Percentiles rank a stretch among this genome's conserved stretches.
These are phyloP conservation scores for Pulicaria dysenterica DNA, from an alignment of 129 eudicot species.

Conservation along the genomic window DNA sequence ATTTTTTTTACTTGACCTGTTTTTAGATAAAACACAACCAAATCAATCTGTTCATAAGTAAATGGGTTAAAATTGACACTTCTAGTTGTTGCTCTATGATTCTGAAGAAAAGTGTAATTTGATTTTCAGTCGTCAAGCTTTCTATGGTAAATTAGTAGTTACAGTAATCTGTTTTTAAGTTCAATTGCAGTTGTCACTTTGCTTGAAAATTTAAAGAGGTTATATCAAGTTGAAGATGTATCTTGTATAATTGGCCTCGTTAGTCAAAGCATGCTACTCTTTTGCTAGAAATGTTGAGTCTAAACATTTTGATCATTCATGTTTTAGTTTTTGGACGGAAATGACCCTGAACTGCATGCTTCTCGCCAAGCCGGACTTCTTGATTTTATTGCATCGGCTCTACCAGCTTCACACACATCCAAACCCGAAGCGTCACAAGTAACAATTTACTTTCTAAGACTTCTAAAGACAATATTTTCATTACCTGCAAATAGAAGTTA, in stretches of 20 bases:
- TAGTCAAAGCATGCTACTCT: background rate
- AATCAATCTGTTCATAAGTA: background rate
- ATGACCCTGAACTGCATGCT: slow-evolving; percentile 88
- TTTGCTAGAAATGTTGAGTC: background rate
- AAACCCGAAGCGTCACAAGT: slow-evolving; percentile 98
- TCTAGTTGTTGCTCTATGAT: background rate
- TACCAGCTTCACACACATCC: slow-evolving; percentile 94
- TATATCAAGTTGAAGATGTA: background rate
- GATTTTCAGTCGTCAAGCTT: background rate
- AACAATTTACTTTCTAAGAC: slow-evolving; percentile 78
- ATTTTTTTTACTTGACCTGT: background rate
- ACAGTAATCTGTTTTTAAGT: background rate
- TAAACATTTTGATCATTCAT: slow-evolving; percentile 22
- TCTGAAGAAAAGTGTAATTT: background rate
- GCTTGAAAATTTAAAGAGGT: background rate
- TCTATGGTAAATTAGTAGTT: background rate
- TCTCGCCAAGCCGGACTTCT: slow-evolving; percentile 94
- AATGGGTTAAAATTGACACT: background rate
- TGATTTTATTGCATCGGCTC: slow-evolving; percentile 92
- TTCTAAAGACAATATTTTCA: slow-evolving; percentile 66
- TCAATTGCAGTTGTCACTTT: background rate
- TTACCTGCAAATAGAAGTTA: slow-evolving; percentile 69
- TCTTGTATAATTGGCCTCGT: background rate
- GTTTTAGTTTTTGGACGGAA: slow-evolving; percentile 82
- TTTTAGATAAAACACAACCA: background rate